Evolutionary conservation across 2,329 filamentous ascomycete genomes (phyloP).

Genomic region (Onygena corvina): DNA sequence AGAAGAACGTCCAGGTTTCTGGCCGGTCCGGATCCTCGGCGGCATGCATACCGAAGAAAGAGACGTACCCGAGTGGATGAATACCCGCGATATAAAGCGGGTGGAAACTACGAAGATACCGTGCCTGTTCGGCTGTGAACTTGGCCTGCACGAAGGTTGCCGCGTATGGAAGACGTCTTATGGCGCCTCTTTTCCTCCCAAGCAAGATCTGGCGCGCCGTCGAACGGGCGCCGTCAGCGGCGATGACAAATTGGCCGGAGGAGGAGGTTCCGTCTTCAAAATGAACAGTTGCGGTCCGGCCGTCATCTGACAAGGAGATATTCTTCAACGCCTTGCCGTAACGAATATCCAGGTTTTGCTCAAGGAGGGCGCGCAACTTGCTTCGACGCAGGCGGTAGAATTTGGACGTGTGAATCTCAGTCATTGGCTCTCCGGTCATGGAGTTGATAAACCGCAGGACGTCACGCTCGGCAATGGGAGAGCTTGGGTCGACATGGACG

Average conservation of each 20-base stretch:
- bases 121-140: conserved; percentile 34
- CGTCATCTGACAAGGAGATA: conserved; percentile 6
- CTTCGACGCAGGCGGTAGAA: conserved; percentile 23
- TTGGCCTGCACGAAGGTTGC: conserved; percentile 36
- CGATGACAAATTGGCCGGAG: conserved; percentile 39
- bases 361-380: conserved; percentile 22
- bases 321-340: conserved; percentile 16
- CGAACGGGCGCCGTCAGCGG: conserved; percentile 56
- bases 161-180: conserved; percentile 33
- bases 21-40: conserved; percentile 19
- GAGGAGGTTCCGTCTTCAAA: conserved; percentile 10
- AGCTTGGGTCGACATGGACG: conserved; percentile 22
- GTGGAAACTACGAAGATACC: conserved; percentile 35
- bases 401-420: conserved; percentile 20
- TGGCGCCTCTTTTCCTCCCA: conserved; percentile 20
- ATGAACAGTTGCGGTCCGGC: conserved; percentile 1
- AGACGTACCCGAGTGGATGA: conserved; percentile 36
- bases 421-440: conserved; percentile 20
- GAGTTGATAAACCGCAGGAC: conserved; percentile 20
- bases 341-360: conserved; percentile 20
- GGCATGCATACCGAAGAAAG: conserved; percentile 34
- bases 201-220: conserved; percentile 49
- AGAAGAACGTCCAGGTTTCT: conserved; percentile 29
- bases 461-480: conserved; percentile 18
- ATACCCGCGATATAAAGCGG: conserved; percentile 34